Evolutionary conservation across 306 rosid species (phyloP).

Genomic region (Lagenaria siceraria): DNA sequence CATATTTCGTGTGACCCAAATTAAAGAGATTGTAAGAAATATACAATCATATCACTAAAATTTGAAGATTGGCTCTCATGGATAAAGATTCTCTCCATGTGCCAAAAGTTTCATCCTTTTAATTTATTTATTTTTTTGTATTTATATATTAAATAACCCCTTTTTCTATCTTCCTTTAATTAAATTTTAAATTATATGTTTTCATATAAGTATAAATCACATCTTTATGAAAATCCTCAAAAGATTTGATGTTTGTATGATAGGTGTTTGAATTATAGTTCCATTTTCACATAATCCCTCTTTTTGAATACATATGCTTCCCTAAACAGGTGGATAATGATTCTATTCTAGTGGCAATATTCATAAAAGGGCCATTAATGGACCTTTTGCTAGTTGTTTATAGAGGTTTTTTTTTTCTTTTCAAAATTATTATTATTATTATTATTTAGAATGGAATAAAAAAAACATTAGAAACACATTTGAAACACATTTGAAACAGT

Average conservation of each 20-base stretch:
- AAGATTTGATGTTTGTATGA: neutral
- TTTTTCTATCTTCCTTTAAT: neutral
- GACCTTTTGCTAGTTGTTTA: neutral
- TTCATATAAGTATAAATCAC: neutral
- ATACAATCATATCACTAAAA: neutral
- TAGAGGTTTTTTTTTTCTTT: too few species aligned
- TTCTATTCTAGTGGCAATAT: neutral
- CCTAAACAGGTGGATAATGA: neutral
- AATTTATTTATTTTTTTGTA: neutral
- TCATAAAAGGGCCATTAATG: neutral
- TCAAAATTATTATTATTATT: too few species aligned
- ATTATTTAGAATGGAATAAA: too few species aligned
- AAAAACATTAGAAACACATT: too few species aligned
- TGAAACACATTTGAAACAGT: too few species aligned
- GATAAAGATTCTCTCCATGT: constrained; percentile 5
- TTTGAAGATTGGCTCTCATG: neutral
- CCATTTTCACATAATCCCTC: neutral
- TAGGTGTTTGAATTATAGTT: neutral
- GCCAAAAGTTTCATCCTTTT: neutral
- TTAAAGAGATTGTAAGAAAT: neutral
- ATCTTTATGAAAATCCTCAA: neutral
- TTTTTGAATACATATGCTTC: neutral
- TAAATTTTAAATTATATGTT: neutral
- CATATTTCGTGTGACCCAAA: neutral
- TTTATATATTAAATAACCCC: neutral